These are phyloP conservation scores for Fraxinus latifolia DNA, from an alignment of 305 asterid genomes.

Conservation along the genomic window DNA sequence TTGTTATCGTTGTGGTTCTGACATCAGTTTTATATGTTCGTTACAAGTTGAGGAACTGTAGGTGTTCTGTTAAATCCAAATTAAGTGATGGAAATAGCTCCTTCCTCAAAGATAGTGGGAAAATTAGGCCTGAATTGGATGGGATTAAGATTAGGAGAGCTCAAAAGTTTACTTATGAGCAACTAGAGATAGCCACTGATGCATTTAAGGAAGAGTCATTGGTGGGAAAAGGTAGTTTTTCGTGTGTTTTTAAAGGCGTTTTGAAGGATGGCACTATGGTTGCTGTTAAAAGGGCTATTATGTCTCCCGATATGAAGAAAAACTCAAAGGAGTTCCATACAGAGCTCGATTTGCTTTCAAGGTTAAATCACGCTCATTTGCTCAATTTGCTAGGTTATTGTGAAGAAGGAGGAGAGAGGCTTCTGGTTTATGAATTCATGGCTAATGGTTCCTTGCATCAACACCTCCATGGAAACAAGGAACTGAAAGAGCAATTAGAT, in stretches of 20 bases:
- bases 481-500: constrained; percentile 33
- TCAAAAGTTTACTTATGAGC: constrained; percentile 39
- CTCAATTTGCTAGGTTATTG: constrained; percentile 49
- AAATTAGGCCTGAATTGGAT: constrained; percentile 33
- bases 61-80: constrained; percentile 31
- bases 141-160: constrained; percentile 44
- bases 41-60: constrained; percentile 41
- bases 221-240: constrained; percentile 51
- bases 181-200: constrained; percentile 40
- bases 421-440: constrained; percentile 49
- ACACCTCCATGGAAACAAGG: constrained; percentile 39
- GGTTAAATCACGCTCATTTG: constrained; percentile 47
- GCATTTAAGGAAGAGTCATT: constrained; percentile 42
- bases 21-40: constrained; percentile 37
- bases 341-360: constrained; percentile 46
- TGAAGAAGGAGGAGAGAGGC: constrained; percentile 48
- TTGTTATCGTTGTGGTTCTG: constrained; percentile 35
- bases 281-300: constrained; percentile 43
- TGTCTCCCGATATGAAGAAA: constrained; percentile 48
- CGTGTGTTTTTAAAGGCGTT: constrained; percentile 47
- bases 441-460: constrained; percentile 48
- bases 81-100: constrained; percentile 15
- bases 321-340: constrained; percentile 47
- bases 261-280: constrained; percentile 43
- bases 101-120: constrained; percentile 29